Conservation (phyloP, 306 rosid species). For the Trifolium dubium region DNA sequence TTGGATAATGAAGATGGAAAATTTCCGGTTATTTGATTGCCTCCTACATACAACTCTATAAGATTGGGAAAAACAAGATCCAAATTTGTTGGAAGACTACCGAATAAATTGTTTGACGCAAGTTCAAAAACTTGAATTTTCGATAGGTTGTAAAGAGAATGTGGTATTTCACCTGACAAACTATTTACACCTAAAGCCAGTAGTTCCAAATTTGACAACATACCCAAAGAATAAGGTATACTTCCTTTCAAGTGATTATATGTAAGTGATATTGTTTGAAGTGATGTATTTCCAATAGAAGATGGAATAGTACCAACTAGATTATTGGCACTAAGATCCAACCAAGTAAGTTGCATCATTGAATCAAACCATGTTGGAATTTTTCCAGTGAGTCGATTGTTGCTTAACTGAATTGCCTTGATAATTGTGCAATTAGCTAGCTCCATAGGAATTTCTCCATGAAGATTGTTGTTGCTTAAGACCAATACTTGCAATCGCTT, state of each 20-base stretch:
- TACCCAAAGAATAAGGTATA: constrained; percentile 31
- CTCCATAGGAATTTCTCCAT: neutral
- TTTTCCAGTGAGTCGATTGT: neutral
- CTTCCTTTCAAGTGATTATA: constrained; percentile 31
- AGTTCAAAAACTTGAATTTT: neutral
- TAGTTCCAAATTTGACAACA: neutral
- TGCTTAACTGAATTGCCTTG: neutral
- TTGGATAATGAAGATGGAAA: constrained; percentile 40
- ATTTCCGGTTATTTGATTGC: constrained; percentile 5
- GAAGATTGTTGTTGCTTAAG: neutral
- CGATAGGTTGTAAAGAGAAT: constrained; percentile 43
- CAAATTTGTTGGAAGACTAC: constrained; percentile 34
- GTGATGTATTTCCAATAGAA: neutral
- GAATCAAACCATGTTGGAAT: neutral
- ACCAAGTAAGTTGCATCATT: neutral
- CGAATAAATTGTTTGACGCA: neutral
- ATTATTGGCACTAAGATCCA: neutral
- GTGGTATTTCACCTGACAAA: constrained; percentile 35
- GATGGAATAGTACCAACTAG: neutral
- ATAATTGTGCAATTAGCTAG: neutral
- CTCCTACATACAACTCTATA: rapidly evolving
- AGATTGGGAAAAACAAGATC: constrained; percentile 35
- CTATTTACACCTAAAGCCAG: neutral
- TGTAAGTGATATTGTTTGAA: neutral
- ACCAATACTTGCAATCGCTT: neutral